Percentiles rank a stretch among this genome's conserved stretches.
Evolutionary conservation across 495 filamentous ascomycete species (phyloP).

Genomic region (Aspergillus hancockii): DNA sequence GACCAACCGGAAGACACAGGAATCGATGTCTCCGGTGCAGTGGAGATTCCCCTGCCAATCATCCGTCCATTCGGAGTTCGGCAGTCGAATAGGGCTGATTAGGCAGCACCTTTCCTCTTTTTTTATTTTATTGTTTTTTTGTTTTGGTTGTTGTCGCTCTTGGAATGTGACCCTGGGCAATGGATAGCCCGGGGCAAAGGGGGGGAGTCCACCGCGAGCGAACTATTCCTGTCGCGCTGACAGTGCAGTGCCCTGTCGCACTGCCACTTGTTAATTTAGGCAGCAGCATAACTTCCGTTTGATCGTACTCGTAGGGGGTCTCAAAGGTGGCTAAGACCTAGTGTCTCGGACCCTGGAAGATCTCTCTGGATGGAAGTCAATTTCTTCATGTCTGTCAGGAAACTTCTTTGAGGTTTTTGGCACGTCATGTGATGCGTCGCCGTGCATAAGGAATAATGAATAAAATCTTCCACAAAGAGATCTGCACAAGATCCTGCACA

Average conservation of each 20-base stretch:
- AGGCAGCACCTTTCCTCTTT: slow-evolving; percentile 5
- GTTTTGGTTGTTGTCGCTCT: not conserved
- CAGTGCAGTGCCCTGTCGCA: not conserved
- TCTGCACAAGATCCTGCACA: no score
- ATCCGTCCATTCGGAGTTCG: slow-evolving; percentile 4
- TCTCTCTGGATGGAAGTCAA: not conserved
- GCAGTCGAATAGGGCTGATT: slow-evolving; percentile 6
- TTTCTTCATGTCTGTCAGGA: not conserved
- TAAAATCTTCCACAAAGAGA: no score
- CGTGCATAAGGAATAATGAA: no score
- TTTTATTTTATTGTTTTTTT: not conserved
- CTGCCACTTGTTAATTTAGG: not conserved
- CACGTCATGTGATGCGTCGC: not conserved
- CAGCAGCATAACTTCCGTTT: not conserved
- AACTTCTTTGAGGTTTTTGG: not conserved
- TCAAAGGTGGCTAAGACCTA: not conserved
- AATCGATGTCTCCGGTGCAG: not conserved
- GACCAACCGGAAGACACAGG: slow-evolving; percentile 10
- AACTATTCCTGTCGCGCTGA: not conserved
- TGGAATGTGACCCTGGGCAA: not conserved
- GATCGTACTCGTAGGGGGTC: not conserved
- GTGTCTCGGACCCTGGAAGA: no score
- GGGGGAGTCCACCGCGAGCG: not conserved
- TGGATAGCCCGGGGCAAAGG: no score
- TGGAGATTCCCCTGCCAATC: not conserved